These are phyloP conservation scores for Meyerozyma carpophila DNA, from an alignment of 1,139 yeast genomes.

Conservation along the genomic window DNA sequence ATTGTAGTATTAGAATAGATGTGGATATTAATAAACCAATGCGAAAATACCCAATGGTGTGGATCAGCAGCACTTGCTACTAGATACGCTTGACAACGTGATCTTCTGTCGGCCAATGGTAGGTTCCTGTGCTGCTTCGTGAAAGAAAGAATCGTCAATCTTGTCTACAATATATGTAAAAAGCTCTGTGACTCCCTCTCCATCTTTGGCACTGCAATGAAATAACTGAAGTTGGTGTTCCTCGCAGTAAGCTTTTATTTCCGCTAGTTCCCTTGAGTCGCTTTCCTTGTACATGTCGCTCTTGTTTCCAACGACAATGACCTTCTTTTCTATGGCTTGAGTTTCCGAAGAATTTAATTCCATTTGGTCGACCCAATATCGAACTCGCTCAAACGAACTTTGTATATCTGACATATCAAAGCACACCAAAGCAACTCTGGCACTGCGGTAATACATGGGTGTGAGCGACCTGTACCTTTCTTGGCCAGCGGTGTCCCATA, in stretches of 20 bases:
- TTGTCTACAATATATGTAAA: conserved; percentile 37
- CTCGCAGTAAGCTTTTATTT: conserved; percentile 10
- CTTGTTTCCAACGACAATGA: conserved; percentile 11
- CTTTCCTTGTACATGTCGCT: conserved; percentile 3
- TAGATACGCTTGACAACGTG: background rate
- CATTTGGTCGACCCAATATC: conserved; percentile 12
- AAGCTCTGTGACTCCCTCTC: conserved; percentile 36
- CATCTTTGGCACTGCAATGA: conserved; percentile 44
- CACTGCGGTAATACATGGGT: conserved; percentile 46
- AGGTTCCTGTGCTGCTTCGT: background rate
- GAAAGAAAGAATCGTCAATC: conserved; percentile 23
- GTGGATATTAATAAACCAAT: background rate
- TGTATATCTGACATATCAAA: conserved; percentile 7
- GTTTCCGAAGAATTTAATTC: conserved; percentile 9
- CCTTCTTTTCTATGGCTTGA: conserved; percentile 1
- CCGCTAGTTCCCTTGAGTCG: background rate
- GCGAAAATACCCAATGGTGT: no score
- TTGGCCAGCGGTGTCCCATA: conserved; percentile 51
- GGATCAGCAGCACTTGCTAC: background rate
- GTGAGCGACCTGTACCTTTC: conserved; percentile 44
- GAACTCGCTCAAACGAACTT: conserved; percentile 8
- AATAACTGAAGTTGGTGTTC: conserved; percentile 16
- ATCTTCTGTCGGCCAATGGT: background rate
- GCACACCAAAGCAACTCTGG: conserved; percentile 20
- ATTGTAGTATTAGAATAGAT: conserved; percentile 8